Base-by-base conservation (phyloP, 2,329 filamentous ascomycete species). In the Lecanoromycetidae sp. region DNA sequence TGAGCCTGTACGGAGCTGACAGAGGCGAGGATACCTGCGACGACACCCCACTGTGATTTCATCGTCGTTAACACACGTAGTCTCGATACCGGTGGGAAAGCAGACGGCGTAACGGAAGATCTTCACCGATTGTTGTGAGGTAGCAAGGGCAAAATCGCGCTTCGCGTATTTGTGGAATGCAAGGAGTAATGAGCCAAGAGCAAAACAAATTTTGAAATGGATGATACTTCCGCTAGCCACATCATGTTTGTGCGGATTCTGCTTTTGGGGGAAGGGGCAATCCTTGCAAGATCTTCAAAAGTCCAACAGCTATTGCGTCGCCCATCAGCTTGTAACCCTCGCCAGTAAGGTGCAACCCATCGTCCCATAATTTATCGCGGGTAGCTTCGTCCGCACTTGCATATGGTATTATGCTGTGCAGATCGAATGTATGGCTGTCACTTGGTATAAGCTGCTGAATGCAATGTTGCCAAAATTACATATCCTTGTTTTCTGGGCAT, bases 271-370 rank as follows among this genome's bases (percentile, higher is more conserved):
- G n/a, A 29, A 36, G 9, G 10, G n/a, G 8, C 22, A 26, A 25
- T 29, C 17, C 38, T n/a, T 32, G 38, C 39, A 53, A 22, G 17
- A 79, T 62, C 25, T 68, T 64, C 37, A 76, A 63, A 8, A 82
- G 60, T 25, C 63, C 67, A 20, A 71, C 66, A 38, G 71, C 78
- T 41, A 82, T 66, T 48, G 72, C 66, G 32, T 70, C 65, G 2
- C 79, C 79, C 67, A 83, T 76, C 55, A 75, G 64, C 57, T 80
- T 70, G 63, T 83, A 82, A 6, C 79, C 79, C 5, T 65, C 67
- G 0, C 65, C 60, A 0, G 71, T 74, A 8, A 81, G 66, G 61
- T 83, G 79, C 19, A 82, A 53, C 15, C 69, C 70, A 61, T 83
- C 79, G 52, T 77, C 70, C 76, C 77, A 82, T 55, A 77, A 74